Percentiles rank a stretch among this genome's conserved stretches.
These are phyloP conservation scores for Blastocladiella britannica DNA, from an alignment of 192 early-diverging fungal genomes.

Conservation along the genomic window DNA sequence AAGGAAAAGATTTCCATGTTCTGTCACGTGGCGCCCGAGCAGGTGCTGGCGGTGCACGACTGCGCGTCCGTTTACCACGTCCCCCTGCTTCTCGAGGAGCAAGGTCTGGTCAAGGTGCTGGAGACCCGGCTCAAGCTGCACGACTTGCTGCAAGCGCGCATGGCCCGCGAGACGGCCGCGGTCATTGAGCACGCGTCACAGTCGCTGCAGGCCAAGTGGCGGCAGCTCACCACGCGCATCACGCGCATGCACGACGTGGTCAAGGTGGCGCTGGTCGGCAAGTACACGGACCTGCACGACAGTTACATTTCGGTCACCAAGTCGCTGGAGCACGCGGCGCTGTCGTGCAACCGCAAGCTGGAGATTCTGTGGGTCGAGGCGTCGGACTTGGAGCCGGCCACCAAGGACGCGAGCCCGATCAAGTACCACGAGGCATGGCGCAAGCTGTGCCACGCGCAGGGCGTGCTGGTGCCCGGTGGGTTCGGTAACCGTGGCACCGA, in stretches of 20 bases:
- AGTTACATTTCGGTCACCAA: conserved; percentile 95
- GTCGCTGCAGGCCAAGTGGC: conserved; percentile 65
- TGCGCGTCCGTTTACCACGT: conserved; percentile 94
- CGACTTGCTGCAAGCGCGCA: conserved; percentile 1
- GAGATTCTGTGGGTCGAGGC: conserved; percentile 85
- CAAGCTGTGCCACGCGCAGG: conserved; percentile 61
- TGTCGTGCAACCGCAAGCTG: conserved; percentile 69
- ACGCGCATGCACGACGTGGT: conserved; percentile 60
- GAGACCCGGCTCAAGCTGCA: conserved; percentile 56
- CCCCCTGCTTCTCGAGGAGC: conserved; percentile 68
- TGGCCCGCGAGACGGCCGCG: neutral
- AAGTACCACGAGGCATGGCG: conserved; percentile 96
- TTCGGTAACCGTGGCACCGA: conserved; percentile 93
- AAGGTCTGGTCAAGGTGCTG: conserved; percentile 67
- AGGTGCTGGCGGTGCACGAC: conserved; percentile 89
- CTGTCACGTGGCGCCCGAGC: conserved; percentile 85
- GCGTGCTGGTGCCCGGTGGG: conserved; percentile 93
- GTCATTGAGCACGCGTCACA: neutral
- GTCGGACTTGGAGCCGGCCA: conserved; percentile 59
- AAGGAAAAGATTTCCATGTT: conserved; percentile 92
- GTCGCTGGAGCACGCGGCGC: conserved; percentile 79
- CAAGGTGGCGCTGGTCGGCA: conserved; percentile 82
- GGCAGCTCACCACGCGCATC: conserved; percentile 46
- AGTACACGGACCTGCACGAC: conserved; percentile 91
- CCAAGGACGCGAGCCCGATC: conserved; percentile 54